Evolutionary conservation across 352 stramenopile genomes (phyloP).

Genomic region (Saprolegnia diclina): DNA sequence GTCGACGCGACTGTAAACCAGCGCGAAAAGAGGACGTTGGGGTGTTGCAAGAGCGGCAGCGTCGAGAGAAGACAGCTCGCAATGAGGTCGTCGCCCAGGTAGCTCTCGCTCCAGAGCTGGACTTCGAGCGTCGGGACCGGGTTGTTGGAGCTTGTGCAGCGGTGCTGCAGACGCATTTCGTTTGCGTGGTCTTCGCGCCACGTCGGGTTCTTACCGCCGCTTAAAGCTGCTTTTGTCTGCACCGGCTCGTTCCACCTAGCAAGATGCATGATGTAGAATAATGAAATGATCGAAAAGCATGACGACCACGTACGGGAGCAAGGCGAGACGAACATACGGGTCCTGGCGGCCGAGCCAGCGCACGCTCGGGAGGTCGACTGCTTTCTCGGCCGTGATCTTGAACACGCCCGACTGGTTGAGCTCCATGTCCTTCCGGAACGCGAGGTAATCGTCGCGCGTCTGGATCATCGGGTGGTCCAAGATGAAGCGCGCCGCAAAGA

Average conservation of each 20-base stretch:
- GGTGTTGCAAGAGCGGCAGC: constrained; percentile 69
- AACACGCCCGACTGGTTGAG: constrained; percentile 22
- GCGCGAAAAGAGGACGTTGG: constrained; percentile 57
- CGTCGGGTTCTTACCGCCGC: constrained; percentile 61
- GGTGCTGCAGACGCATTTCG: constrained; percentile 77
- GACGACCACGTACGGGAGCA: constrained; percentile 16
- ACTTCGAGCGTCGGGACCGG: constrained; percentile 77
- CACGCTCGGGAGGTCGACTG: constrained; percentile 25
- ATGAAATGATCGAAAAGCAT: background rate
- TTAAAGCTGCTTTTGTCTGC: constrained; percentile 71
- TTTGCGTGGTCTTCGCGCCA: constrained; percentile 74
- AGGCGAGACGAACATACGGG: constrained; percentile 21
- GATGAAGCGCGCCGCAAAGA: constrained; percentile 22
- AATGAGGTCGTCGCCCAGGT: constrained; percentile 72
- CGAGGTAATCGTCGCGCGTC: constrained; percentile 18
- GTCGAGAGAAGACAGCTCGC: constrained; percentile 75
- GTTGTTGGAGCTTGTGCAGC: constrained; percentile 86
- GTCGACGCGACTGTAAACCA: constrained; percentile 57
- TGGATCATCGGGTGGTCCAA: constrained; percentile 5
- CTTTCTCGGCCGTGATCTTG: constrained; percentile 19
- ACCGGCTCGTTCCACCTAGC: constrained; percentile 69
- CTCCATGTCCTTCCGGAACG: constrained; percentile 2
- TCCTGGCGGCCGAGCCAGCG: constrained; percentile 25
- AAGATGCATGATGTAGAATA: background rate
- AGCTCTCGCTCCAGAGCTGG: constrained; percentile 83